These are phyloP conservation scores for Magnaporthales sp. DNA, from an alignment of 2,329 filamentous ascomycete genomes.

Conservation along the genomic window DNA sequence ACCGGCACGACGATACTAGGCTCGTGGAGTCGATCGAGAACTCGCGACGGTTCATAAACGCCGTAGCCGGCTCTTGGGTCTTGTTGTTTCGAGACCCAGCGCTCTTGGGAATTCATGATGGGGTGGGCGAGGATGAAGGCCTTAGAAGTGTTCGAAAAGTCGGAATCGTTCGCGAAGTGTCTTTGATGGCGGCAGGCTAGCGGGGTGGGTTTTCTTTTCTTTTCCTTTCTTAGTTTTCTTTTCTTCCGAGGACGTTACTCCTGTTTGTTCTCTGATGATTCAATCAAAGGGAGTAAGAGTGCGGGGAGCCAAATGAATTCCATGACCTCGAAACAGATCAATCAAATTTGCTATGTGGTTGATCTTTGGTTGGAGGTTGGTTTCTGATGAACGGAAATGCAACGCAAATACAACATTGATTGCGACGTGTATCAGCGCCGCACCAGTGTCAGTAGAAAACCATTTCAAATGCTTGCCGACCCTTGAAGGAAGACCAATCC, in stretches of 20 bases:
- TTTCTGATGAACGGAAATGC: background rate
- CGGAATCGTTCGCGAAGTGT: background rate
- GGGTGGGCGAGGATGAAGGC: slow-evolving; percentile 5
- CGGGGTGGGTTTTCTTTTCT: background rate
- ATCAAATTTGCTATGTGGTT: background rate
- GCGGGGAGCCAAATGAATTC: background rate
- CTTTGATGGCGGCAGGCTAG: background rate
- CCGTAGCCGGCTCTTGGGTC: slow-evolving; percentile 11
- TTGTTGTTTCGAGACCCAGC: slow-evolving; percentile 18
- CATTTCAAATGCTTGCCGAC: background rate
- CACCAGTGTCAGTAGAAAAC: background rate
- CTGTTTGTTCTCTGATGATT: background rate
- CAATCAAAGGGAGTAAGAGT: background rate
- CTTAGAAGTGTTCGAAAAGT: background rate
- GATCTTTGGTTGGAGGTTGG: background rate
- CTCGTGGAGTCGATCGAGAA: slow-evolving; percentile 24
- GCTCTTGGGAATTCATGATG: slow-evolving; percentile 29
- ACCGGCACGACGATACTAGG: slow-evolving; percentile 25
- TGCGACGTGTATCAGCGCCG: background rate
- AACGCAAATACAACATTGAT: background rate
- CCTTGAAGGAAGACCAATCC: background rate
- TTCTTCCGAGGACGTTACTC: background rate
- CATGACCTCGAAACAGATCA: background rate
- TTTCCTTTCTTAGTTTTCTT: background rate
- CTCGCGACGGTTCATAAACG: slow-evolving; percentile 11